Evolutionary conservation across 495 filamentous ascomycete genomes (phyloP).

Genomic region (Penicillium lagena): DNA sequence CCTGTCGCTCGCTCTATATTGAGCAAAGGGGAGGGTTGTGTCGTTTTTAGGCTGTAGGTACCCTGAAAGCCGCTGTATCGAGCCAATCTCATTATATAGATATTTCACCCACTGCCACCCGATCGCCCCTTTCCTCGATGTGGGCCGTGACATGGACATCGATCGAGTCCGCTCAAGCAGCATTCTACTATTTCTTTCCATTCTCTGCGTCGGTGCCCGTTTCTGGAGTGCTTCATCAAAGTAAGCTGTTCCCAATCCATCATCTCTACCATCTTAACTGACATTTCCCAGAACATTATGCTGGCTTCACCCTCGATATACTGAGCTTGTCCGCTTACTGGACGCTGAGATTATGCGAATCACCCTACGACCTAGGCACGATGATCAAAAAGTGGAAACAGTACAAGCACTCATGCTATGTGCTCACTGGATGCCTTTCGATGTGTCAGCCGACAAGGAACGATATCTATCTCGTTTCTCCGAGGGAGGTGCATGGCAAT

Average conservation of each 20-base stretch:
- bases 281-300: background rate
- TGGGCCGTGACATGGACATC: background rate
- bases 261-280: background rate
- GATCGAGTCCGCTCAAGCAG: background rate
- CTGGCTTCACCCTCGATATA: conserved; percentile 1
- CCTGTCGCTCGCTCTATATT: background rate
- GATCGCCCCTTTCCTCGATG: background rate
- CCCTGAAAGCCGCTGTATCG: background rate
- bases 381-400: conserved; percentile 1
- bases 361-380: background rate
- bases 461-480: background rate
- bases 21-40: background rate
- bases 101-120: conserved; percentile 1
- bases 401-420: background rate
- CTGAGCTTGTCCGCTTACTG: background rate
- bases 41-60: conserved; percentile 1
- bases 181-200: background rate
- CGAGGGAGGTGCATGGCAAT: conserved; percentile 1
- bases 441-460: background rate
- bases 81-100: background rate
- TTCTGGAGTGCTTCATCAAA: conserved; percentile 2
- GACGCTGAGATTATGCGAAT: conserved; percentile 1
- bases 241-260: background rate
- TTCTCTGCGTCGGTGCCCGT: background rate
- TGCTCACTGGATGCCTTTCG: conserved; percentile 4